These are phyloP conservation scores for Leishmania arabica DNA, from an alignment of 208 protist species.

Conservation along the genomic window DNA sequence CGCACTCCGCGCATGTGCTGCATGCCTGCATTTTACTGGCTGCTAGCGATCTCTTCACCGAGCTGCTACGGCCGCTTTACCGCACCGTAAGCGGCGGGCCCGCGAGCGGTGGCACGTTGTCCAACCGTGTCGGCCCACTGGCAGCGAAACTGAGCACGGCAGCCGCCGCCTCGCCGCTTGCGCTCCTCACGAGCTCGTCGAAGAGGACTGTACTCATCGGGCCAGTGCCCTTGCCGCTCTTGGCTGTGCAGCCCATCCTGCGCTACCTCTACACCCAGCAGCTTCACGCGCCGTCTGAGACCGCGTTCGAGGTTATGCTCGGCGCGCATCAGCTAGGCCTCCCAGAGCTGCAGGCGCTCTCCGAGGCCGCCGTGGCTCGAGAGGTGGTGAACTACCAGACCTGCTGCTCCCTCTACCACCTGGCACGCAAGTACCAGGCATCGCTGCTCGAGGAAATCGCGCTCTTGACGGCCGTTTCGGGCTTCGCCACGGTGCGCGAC, in stretches of 20 bases:
- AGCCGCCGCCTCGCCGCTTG: constrained; percentile 18
- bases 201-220: constrained; percentile 73
- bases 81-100: constrained; percentile 16
- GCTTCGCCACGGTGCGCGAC: constrained; percentile 62
- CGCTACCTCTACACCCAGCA: constrained; percentile 77
- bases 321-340: constrained; percentile 65
- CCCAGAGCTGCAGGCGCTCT: constrained; percentile 63
- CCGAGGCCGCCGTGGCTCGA: constrained; percentile 74
- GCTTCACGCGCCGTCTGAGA: constrained; percentile 48
- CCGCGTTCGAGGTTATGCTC: constrained; percentile 67
- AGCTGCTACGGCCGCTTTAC: constrained; percentile 73
- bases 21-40: constrained; percentile 70
- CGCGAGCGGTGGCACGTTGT: constrained; percentile 24
- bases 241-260: constrained; percentile 64
- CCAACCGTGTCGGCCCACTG: constrained; percentile 49
- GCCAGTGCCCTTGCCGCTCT: constrained; percentile 64
- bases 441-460: constrained; percentile 76
- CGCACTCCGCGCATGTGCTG: constrained; percentile 53
- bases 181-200: constrained; percentile 33
- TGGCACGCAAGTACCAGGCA: constrained; percentile 66
- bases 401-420: constrained; percentile 73
- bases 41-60: constrained; percentile 67
- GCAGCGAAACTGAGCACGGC: constrained; percentile 57
- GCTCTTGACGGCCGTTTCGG: constrained; percentile 72
- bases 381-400: constrained; percentile 85